Conservation (phyloP, 2,329 filamentous ascomycete genomes). For the Fusarium metavorans region DNA sequence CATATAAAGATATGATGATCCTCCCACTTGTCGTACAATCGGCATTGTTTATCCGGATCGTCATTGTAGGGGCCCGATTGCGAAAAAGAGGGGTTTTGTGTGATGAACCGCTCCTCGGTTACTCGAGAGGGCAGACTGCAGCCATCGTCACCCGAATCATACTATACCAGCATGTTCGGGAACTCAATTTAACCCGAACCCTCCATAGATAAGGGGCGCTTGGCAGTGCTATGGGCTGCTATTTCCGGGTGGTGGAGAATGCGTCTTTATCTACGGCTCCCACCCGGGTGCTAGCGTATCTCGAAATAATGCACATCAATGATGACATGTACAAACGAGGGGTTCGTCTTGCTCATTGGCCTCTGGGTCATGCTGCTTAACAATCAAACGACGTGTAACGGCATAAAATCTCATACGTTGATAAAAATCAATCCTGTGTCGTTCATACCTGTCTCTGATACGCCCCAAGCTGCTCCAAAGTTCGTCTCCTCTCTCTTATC, state of each 20-base stretch:
- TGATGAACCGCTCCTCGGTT: neutral
- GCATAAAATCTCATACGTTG: neutral
- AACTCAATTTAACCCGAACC: neutral
- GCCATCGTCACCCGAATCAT: neutral
- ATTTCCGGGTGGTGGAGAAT: neutral
- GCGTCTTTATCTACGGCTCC: neutral
- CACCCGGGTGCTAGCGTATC: slow-evolving; percentile 31
- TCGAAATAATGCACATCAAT: slow-evolving; percentile 6
- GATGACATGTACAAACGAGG: neutral
- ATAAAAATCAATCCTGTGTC: neutral
- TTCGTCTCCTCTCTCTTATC: neutral
- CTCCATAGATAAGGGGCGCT: neutral
- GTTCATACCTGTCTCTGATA: neutral
- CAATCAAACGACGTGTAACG: neutral
- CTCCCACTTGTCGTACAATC: neutral
- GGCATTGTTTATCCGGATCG: neutral
- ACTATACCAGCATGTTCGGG: neutral
- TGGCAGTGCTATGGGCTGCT: neutral
- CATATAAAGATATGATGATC: neutral
- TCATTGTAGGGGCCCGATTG: neutral
- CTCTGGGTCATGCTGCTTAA: slow-evolving; percentile 36
- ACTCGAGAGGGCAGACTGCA: neutral
- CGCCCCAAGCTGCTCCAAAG: neutral
- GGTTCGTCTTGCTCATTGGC: neutral
- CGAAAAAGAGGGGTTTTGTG: neutral